phyloP scores from a whole-genome alignment of 2,329 filamentous ascomycete species.

The Daldinia sp. region DNA sequence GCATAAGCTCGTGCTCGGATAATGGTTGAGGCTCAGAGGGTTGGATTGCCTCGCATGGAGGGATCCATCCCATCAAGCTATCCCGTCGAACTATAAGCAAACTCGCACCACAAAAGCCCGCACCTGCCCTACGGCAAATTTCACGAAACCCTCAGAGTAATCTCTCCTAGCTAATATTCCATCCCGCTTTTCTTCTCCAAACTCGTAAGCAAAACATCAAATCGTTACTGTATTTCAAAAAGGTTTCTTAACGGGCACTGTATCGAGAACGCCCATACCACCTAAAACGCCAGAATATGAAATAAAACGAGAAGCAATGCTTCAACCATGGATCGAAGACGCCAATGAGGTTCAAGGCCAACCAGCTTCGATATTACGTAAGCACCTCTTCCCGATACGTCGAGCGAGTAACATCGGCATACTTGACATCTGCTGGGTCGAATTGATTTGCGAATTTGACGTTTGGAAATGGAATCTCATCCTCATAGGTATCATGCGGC shows the following conservation, averaged over 20 bases:
- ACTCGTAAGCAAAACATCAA: constrained; percentile 37
- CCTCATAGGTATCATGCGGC: constrained; percentile 32
- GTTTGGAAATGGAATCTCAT: constrained; percentile 29
- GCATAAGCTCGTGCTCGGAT: constrained; percentile 25
- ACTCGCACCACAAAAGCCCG: constrained; percentile 20
- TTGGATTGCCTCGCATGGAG: neutral
- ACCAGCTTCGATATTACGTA: constrained; percentile 6
- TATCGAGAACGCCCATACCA: constrained; percentile 29
- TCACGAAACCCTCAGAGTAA: neutral
- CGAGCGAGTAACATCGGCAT: constrained; percentile 26
- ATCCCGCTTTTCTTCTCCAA: constrained; percentile 24
- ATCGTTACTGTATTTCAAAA: constrained; percentile 44
- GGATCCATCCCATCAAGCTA: constrained; percentile 15
- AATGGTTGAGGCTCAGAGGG: constrained; percentile 15
- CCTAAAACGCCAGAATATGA: constrained; percentile 36
- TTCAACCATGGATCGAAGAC: neutral
- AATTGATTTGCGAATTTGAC: constrained; percentile 30
- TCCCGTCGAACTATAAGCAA: constrained; percentile 18
- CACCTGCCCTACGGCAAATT: neutral
- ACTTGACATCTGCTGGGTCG: constrained; percentile 34
- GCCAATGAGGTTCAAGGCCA: neutral
- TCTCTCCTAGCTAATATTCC: constrained; percentile 13
- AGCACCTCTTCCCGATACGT: constrained; percentile 25
- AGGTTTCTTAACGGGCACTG: constrained; percentile 34
- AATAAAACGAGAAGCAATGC: constrained; percentile 14